Evolutionary conservation across 2,329 filamentous ascomycete species (phyloP), one percentile per base, ranked within the genome.

Genomic region (Stagonosporopsis cucurbitacearum): DNA sequence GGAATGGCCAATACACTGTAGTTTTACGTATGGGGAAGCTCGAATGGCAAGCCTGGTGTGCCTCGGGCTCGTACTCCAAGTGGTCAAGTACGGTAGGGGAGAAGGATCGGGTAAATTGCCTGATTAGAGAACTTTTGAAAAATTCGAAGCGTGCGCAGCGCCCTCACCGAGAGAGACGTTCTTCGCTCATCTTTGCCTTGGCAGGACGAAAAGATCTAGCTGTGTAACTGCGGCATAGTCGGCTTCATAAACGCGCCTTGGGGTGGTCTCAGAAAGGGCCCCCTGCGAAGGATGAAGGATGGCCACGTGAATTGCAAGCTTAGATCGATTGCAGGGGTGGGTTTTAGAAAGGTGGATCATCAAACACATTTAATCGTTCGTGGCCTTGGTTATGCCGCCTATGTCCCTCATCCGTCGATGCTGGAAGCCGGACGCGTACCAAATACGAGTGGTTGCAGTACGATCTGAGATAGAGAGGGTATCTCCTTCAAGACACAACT

Each of bases 251-350:
- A 50, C 32, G n/a, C 22, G 23, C 40, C 30, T 15, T 15, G n/a
- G 30, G 42, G 50, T 56, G 19, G 30, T 23, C 53, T n/a, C 30
- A 15, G 43, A 17, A 12, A 9, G 22, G 23, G n/a, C n/a, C 30
- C 28, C 23, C 28, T 13, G 22, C 25, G 36, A 36, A 51, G 47
- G 47, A 50, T 56, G 37, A 32, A 51, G 48, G 53, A 51, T 51
- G 47, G 48, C 53, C 53, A 56, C 30, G 53, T 51, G 53, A 56
- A 51, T 26, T 20, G 42, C 47, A 33, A 47, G 47, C 48, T 37
- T 48, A 25, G 47, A 43, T 51, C 47, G 42, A 39, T 48, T 32
- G 33, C 37, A 42, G 43, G 25, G 42, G 32, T 28, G 17, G 20
- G 13, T 19, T 33, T 30, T 22, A 32, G 32, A 11, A 17, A 12